Percentiles rank a stretch among this genome's conserved stretches.
Conservation (phyloP, 2,329 filamentous ascomycete genomes). For the Rugonectria rugulosa region DNA sequence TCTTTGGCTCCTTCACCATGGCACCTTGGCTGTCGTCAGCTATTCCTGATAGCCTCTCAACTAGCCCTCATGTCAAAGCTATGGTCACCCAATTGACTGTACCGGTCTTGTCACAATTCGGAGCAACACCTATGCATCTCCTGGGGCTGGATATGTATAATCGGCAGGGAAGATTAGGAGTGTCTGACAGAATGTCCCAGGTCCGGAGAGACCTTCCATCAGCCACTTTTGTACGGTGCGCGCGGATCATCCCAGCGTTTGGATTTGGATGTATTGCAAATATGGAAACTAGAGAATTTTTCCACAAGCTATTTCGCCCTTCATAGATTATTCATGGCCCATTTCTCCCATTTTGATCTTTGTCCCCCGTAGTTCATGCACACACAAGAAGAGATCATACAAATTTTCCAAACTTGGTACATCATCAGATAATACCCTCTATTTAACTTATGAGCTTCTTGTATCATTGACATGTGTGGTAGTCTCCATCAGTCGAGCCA, state of each 20-base stretch:
- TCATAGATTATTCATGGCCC: background rate
- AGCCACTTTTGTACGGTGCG: slow-evolving; percentile 38
- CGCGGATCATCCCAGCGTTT: slow-evolving; percentile 43
- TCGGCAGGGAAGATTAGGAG: slow-evolving; percentile 18
- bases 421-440: background rate
- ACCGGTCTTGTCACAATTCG: slow-evolving; percentile 41
- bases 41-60: slow-evolving; percentile 37
- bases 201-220: slow-evolving; percentile 35
- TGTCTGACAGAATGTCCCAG: slow-evolving; percentile 29
- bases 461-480: slow-evolving; percentile 52
- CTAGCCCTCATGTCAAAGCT: slow-evolving; percentile 36
- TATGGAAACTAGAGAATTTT: slow-evolving; percentile 29
- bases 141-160: slow-evolving; percentile 36
- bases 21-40: slow-evolving; percentile 35
- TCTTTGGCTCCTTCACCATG: slow-evolving; percentile 44
- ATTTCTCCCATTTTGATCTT: too few relatives aligned
- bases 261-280: slow-evolving; percentile 41
- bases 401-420: background rate
- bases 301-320: slow-evolving; percentile 22
- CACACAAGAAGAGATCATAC: background rate
- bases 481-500: slow-evolving; percentile 52
- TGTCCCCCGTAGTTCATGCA: too few relatives aligned
- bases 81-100: slow-evolving; percentile 41
- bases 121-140: slow-evolving; percentile 42
- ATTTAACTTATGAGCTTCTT: background rate